A percentile compares a stretch with the other conserved stretches of the same genome.
phyloP scores from a whole-genome alignment of 148 eudicot genomes.

The Dysphania ambrosioides region DNA sequence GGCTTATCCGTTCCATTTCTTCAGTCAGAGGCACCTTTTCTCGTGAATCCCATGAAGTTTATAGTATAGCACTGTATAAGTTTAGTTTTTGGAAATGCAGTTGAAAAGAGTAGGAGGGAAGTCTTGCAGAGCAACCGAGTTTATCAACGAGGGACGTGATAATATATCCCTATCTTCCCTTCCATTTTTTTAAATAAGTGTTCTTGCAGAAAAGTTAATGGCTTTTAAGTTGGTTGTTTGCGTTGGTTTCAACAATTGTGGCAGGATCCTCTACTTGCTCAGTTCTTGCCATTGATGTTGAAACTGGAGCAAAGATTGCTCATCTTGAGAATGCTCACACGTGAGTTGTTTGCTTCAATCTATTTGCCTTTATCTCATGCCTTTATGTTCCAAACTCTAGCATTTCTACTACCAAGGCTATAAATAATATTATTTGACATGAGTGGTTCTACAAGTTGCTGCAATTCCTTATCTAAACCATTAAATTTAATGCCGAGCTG shows the following conservation, averaged over 20 bases:
- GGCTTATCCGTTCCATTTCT: too few species aligned
- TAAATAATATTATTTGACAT: background rate
- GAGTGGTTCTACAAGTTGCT: background rate
- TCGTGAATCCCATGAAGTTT: conserved; percentile 24
- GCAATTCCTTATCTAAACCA: background rate
- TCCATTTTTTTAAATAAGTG: background rate
- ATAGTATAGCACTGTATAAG: conserved; percentile 9
- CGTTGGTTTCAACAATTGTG: conserved; percentile 55
- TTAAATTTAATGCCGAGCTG: conserved; percentile 47
- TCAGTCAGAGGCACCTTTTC: conserved; percentile 18
- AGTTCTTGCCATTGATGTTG: too few species aligned
- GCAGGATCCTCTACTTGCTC: conserved; percentile 96
- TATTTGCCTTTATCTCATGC: background rate
- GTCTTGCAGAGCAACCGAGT: too few species aligned
- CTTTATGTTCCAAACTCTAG: too few species aligned
- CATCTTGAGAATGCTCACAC: too few species aligned
- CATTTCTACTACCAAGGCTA: background rate
- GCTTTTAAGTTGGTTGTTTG: too few species aligned
- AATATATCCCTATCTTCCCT: conserved; percentile 9
- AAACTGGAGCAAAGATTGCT: too few species aligned
- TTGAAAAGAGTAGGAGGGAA: too few species aligned
- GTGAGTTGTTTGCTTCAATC: too few species aligned
- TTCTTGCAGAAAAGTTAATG: background rate
- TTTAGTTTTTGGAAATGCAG: conserved; percentile 6
- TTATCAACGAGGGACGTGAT: conserved; percentile 75